A percentile compares a stretch with the other conserved stretches of the same genome.
Evolutionary conservation across 2,329 filamentous ascomycete species (phyloP).

Genomic region (Colletotrichum limetticola): DNA sequence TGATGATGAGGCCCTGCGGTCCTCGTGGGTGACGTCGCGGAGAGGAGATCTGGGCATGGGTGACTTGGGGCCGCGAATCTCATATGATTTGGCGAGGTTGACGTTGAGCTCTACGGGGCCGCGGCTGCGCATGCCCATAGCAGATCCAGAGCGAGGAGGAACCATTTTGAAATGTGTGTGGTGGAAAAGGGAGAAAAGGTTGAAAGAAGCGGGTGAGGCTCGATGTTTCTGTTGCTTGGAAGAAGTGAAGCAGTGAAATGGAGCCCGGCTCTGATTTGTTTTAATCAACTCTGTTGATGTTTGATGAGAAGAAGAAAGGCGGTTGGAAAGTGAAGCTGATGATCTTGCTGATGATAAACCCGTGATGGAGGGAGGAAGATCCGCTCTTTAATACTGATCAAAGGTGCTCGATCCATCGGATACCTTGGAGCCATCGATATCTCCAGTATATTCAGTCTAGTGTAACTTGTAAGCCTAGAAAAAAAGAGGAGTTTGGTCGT

Average conservation of each 20-base stretch:
- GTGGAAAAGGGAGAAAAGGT: not conserved
- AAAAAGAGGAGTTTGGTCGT: conserved; percentile 9
- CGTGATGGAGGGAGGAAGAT: conserved; percentile 22
- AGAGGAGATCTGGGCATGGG: conserved; percentile 31
- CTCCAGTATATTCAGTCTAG: not conserved
- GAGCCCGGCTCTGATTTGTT: conserved; percentile 25
- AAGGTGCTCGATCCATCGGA: not conserved
- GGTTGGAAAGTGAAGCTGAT: conserved; percentile 12
- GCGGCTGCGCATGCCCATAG: conserved; percentile 32
- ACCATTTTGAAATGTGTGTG: conserved; percentile 19
- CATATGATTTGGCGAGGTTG: conserved; percentile 28
- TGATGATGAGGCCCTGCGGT: conserved; percentile 6
- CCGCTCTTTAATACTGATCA: conserved; percentile 30
- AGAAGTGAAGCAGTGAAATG: conserved; percentile 12
- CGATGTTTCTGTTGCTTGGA: not conserved
- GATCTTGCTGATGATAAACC: conserved; percentile 17
- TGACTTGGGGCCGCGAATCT: conserved; percentile 33
- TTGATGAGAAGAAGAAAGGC: conserved; percentile 16
- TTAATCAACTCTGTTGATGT: conserved; percentile 31
- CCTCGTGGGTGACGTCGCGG: conserved; percentile 15
- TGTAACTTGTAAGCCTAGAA: not conserved
- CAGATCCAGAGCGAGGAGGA: conserved; percentile 30
- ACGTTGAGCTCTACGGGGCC: conserved; percentile 32
- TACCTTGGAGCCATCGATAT: conserved; percentile 11
- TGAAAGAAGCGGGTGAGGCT: not conserved